Conservation (phyloP, 768 basidiomycete species). For the Pleurotus salmoneostramineus region DNA sequence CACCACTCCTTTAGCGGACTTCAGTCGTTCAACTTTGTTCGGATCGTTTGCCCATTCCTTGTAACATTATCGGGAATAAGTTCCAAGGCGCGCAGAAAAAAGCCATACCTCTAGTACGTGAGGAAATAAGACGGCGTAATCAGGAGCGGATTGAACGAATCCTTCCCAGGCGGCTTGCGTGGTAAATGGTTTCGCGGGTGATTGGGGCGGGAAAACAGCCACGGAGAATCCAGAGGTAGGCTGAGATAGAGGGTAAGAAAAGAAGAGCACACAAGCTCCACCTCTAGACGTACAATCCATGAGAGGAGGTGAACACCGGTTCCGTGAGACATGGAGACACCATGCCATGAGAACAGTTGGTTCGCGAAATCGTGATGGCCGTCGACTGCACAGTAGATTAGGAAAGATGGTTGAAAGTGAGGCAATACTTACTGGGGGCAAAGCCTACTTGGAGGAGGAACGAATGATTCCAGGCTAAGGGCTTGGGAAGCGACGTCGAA, state of each 20-base stretch:
- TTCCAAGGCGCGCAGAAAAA: not conserved
- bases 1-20: constrained; percentile 1
- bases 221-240: constrained; percentile 14
- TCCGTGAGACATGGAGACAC: constrained; percentile 8
- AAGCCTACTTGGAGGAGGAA: constrained; percentile 9
- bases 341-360: constrained; percentile 8
- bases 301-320: constrained; percentile 7
- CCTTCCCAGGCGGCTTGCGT: constrained; percentile 14
- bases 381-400: not conserved
- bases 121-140: constrained; percentile 8
- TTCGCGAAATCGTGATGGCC: constrained; percentile 3
- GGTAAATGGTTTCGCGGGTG: constrained; percentile 15
- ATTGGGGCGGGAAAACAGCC: constrained; percentile 15
- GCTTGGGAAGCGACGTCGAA: constrained; percentile 12
- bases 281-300: constrained; percentile 7
- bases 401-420: not conserved
- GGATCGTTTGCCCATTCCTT: not conserved
- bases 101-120: constrained; percentile 3
- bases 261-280: not conserved
- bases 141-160: not conserved
- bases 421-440: constrained; percentile 1
- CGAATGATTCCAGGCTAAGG: constrained; percentile 10
- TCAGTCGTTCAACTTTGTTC: not conserved
- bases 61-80: not conserved
- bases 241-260: not conserved